Base-by-base conservation (phyloP, 2,329 filamentous ascomycete genomes). In the Colletotrichum tabaci region DNA sequence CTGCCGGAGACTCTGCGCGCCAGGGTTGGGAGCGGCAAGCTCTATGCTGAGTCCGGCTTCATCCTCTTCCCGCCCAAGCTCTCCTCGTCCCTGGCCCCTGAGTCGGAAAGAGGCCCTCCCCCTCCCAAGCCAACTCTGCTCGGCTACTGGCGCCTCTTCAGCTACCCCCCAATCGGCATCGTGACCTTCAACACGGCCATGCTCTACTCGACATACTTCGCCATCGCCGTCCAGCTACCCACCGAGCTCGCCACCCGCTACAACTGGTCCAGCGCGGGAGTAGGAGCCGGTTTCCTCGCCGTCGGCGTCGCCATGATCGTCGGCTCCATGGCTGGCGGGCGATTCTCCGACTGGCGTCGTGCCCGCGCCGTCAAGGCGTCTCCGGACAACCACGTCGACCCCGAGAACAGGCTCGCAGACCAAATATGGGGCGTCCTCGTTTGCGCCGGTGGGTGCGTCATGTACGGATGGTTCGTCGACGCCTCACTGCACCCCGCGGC, bases 1-100 rank as follows among this genome's bases (percentile, higher is more conserved):
- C 82, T 86, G 8, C 85, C 85, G 0, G 85, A 87, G 73, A 87
- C 85, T 2, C 77, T 86, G 10, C 81, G 84, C 35, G 79, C 80
- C 6, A 76, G 83, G 2, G 85, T 85, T 2, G 85, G 85, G 5
- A 84, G 85, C 65, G 84, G 84, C 18, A 73, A 75, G 18, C 65
- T 79, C 13, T 78, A 79, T 53, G 49, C 65, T 9, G 67, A 73
- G 15, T 66, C 62, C 6, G 9, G 66, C 23, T 68, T 76, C 67
- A 23, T 79, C 16, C 42, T 77, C 18, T 58, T 76, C 18, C 74
- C 77, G 0, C 77, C 74, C 2, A 74, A 67, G 26, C 50, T 76
- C 10, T 74, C 75, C 10, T 79, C 77, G 2, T 65, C 71, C 0
- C 42, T 78, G 8, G 78, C 74, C 4, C 74, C 75, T 7, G 74